Percentiles rank a stretch among this genome's conserved stretches.
Conservation (phyloP, 2,329 filamentous ascomycete genomes). For the Diaporthe citri region DNA sequence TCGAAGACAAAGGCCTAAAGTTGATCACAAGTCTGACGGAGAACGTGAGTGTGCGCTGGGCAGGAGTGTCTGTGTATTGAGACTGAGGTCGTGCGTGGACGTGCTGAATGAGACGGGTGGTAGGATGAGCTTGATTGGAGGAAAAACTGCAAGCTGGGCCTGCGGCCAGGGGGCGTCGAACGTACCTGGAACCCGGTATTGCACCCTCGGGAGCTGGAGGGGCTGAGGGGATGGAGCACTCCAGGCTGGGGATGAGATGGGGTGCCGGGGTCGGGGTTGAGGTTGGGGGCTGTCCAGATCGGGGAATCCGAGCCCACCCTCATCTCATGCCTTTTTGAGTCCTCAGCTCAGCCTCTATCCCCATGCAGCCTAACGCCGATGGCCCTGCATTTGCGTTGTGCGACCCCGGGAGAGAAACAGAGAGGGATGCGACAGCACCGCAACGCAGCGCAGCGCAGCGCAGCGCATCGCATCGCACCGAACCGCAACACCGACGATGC, state of each 20-base stretch:
- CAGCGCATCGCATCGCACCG: background rate
- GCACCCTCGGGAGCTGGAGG: background rate
- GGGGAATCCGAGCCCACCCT: constrained; percentile 19
- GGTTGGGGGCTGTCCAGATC: constrained; percentile 4
- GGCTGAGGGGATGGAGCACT: background rate
- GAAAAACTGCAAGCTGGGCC: background rate
- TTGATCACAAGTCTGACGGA: background rate
- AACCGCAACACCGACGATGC: background rate
- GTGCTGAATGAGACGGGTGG: too few species aligned
- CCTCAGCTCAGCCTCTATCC: constrained; percentile 1
- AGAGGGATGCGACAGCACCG: background rate
- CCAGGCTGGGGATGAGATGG: background rate
- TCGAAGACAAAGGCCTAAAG: too few species aligned
- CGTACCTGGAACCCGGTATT: background rate
- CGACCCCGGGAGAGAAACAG: background rate
- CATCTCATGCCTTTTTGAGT: background rate
- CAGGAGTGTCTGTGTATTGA: too few species aligned
- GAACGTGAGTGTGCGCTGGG: too few species aligned
- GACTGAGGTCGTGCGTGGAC: too few species aligned
- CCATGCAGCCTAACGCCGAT: constrained; percentile 1
- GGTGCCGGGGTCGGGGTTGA: background rate
- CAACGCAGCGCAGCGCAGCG: background rate
- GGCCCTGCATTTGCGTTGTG: background rate
- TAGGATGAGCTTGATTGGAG: background rate
- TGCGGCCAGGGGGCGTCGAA: background rate